Conservation (phyloP, 306 rosid genomes). For the Corylus avellana region DNA sequence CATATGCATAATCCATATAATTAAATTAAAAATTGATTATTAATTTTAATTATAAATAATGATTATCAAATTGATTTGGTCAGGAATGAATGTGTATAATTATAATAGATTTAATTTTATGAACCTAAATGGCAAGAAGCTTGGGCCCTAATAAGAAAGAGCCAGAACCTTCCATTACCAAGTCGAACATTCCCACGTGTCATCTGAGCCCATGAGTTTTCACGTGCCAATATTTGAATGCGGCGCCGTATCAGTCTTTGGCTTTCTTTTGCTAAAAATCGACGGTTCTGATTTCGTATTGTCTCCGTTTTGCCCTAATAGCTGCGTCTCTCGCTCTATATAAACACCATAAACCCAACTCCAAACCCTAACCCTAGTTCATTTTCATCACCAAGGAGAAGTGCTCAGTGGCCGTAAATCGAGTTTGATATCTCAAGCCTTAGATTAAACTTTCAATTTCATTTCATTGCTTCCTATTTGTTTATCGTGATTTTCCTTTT, state of each 20-base stretch:
- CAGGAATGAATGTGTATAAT: too few relatives aligned
- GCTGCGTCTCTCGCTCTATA: slow-evolving; percentile 18
- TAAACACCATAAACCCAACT: background rate
- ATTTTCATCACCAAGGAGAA: too few relatives aligned
- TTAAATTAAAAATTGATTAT: too few relatives aligned
- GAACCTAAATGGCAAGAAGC: too few relatives aligned
- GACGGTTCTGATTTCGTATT: slow-evolving; percentile 14
- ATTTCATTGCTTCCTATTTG: background rate
- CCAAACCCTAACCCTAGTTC: background rate
- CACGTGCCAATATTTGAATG: background rate
- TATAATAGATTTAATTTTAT: too few relatives aligned
- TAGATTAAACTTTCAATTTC: background rate
- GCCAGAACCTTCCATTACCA: background rate
- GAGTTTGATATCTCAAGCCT: background rate
- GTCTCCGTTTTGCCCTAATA: slow-evolving; percentile 10
- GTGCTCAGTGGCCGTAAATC: too few relatives aligned
- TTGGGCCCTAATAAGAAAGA: background rate
- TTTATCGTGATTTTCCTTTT: background rate
- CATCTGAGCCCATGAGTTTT: background rate
- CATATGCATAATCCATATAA: too few relatives aligned
- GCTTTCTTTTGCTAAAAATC: too few relatives aligned
- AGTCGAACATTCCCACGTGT: background rate
- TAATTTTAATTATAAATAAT: too few relatives aligned
- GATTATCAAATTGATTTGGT: too few relatives aligned
- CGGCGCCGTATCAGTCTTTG: too few relatives aligned